phyloP scores from a whole-genome alignment of 2,329 filamentous ascomycete genomes.

The Grosmannia serpens region DNA sequence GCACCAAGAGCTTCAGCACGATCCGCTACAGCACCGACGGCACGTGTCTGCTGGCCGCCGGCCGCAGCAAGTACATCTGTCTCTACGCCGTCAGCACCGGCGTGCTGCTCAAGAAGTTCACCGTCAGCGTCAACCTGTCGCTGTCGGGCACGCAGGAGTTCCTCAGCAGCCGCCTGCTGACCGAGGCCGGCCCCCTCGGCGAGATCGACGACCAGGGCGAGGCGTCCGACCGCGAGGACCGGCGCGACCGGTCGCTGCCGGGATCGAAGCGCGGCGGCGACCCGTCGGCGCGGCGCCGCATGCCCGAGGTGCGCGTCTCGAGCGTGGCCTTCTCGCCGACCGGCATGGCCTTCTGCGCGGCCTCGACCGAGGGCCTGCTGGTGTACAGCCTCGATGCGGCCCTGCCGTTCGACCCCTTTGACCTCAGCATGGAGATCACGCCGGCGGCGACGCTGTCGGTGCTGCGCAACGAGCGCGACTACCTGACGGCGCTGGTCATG shows the following conservation, averaged over 20 bases:
- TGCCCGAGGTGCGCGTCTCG: conserved; percentile 74
- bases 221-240: conserved; percentile 77
- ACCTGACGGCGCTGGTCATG: conserved; percentile 90
- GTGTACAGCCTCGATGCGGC: conserved; percentile 84
- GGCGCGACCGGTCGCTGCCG: conserved; percentile 67
- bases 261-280: conserved; percentile 78
- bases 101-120: conserved; percentile 87
- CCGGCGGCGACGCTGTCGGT: conserved; percentile 69
- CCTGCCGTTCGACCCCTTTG: conserved; percentile 87
- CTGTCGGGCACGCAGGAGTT: conserved; percentile 95
- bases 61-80: conserved; percentile 98
- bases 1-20: conserved; percentile 80
- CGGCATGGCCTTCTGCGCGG: conserved; percentile 84
- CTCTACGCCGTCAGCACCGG: conserved; percentile 91
- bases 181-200: conserved; percentile 74
- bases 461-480: conserved; percentile 59
- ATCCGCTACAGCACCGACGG: conserved; percentile 90
- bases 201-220: conserved; percentile 85
- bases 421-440: conserved; percentile 88
- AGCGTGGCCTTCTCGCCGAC: conserved; percentile 81
- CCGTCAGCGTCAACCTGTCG: conserved; percentile 90
- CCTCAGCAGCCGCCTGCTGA: conserved; percentile 82
- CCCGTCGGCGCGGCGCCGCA: conserved; percentile 62
- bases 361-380: conserved; percentile 85
- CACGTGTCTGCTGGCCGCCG: conserved; percentile 76